phyloP scores from a whole-genome alignment of 768 basidiomycete genomes.

The Amyloporia xantha region DNA sequence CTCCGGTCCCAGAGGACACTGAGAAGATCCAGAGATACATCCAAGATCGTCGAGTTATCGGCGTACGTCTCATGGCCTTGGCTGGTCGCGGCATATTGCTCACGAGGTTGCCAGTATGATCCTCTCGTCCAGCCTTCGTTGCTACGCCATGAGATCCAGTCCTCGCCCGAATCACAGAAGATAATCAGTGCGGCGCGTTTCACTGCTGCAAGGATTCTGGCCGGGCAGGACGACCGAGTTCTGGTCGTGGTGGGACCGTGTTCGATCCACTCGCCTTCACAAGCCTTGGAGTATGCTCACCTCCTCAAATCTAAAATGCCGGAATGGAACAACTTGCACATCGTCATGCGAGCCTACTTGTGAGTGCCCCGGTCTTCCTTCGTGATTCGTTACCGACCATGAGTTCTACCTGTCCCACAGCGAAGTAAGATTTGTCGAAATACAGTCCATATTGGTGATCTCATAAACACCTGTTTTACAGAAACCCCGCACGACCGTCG shows the following conservation, averaged over 20 bases:
- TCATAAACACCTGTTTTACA: constrained; percentile 24
- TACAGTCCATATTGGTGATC: background rate
- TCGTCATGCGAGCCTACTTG: constrained; percentile 98
- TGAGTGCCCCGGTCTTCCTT: constrained; percentile 36
- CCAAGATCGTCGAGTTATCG: constrained; percentile 74
- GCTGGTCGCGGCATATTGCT: background rate
- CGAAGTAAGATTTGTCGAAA: constrained; percentile 28
- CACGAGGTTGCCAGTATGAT: constrained; percentile 59
- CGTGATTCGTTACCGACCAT: background rate
- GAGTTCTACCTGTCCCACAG: constrained; percentile 22
- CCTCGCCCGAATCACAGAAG: constrained; percentile 53
- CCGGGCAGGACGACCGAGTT: constrained; percentile 79
- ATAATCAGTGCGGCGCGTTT: constrained; percentile 80
- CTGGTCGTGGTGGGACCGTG: constrained; percentile 94
- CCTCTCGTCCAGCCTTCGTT: constrained; percentile 93
- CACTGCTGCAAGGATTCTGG: constrained; percentile 69
- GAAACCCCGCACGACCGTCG: constrained; percentile 96
- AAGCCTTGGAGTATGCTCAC: constrained; percentile 79
- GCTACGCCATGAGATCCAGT: constrained; percentile 79
- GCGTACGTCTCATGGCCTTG: constrained; percentile 40
- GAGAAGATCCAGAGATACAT: constrained; percentile 65
- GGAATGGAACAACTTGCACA: constrained; percentile 69
- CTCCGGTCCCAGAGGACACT: constrained; percentile 61
- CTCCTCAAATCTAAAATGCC: constrained; percentile 62
- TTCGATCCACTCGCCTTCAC: constrained; percentile 85